These are phyloP conservation scores for Lagenidium sp. DNA, from an alignment of 352 stramenopile species.

Conservation along the genomic window DNA sequence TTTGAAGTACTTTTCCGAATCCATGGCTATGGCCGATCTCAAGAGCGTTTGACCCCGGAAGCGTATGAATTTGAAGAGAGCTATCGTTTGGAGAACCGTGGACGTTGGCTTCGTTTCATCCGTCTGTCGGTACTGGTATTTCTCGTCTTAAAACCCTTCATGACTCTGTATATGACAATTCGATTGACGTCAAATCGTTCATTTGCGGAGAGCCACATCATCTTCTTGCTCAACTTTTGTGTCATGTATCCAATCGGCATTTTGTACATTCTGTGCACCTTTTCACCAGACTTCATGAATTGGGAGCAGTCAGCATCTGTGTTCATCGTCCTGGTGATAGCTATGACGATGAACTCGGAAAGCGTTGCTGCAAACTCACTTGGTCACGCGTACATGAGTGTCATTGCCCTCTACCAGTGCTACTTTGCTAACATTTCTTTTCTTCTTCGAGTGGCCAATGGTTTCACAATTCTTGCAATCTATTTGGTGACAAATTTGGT, in stretches of 20 bases:
- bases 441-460: conserved; percentile 41
- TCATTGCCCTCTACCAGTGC: conserved; percentile 72
- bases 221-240: conserved; percentile 74
- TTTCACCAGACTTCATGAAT: conserved; percentile 49
- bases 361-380: conserved; percentile 58
- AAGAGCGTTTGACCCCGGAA: conserved; percentile 29
- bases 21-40: conserved; percentile 17
- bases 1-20: conserved; percentile 56
- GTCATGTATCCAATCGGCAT: conserved; percentile 63
- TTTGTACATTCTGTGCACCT: conserved; percentile 54
- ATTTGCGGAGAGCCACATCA: conserved; percentile 48
- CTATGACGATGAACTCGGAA: conserved; percentile 52
- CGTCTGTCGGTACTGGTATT: conserved; percentile 58
- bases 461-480: conserved; percentile 48
- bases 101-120: conserved; percentile 59
- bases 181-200: conserved; percentile 28
- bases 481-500: conserved; percentile 60
- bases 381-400: conserved; percentile 71
- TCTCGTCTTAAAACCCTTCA: conserved; percentile 58
- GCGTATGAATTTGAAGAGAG: conserved; percentile 63
- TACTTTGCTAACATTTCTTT: conserved; percentile 80
- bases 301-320: conserved; percentile 51
- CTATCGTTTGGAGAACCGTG: conserved; percentile 60
- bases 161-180: conserved; percentile 67
- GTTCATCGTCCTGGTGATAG: conserved; percentile 41